Conservation (phyloP, 257 asterid genomes). For the Hygrophila difformis region DNA sequence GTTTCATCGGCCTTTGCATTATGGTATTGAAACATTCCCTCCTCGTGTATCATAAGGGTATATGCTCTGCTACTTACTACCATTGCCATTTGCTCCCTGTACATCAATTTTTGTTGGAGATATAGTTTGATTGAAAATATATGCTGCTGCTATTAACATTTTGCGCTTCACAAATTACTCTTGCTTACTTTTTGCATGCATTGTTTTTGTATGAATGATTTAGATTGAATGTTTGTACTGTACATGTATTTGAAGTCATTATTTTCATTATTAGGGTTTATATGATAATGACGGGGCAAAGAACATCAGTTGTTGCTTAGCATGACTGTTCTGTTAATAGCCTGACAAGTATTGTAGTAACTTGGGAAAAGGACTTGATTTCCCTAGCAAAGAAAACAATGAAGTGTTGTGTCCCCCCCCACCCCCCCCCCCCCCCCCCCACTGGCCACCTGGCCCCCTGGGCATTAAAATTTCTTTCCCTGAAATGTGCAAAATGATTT, state of each 20-base stretch:
- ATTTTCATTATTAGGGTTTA: conserved; percentile 21
- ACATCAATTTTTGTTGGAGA: no score
- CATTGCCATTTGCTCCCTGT: no score
- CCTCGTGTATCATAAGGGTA: neutral
- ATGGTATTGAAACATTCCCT: conserved; percentile 9
- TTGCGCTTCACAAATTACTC: neutral
- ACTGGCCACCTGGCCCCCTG: neutral
- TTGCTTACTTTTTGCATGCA: neutral
- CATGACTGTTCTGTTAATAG: neutral
- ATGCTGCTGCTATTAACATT: neutral
- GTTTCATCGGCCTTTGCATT: conserved; percentile 11
- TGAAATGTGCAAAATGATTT: neutral
- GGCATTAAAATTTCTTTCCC: neutral
- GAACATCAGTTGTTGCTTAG: conserved; percentile 15
- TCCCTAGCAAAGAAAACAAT: conserved; percentile 2
- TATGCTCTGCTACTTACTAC: neutral
- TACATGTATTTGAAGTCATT: conserved; percentile 12
- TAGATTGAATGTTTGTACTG: conserved; percentile 16
- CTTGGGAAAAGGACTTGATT: conserved; percentile 17
- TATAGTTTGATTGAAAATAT: neutral
- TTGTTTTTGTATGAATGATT: conserved; percentile 7
- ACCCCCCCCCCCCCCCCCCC: neutral
- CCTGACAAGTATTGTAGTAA: neutral
- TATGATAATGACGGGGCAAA: conserved; percentile 32
- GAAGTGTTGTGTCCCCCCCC: neutral